Conservation (phyloP, 345 rosid species). For the Acer campestre region DNA sequence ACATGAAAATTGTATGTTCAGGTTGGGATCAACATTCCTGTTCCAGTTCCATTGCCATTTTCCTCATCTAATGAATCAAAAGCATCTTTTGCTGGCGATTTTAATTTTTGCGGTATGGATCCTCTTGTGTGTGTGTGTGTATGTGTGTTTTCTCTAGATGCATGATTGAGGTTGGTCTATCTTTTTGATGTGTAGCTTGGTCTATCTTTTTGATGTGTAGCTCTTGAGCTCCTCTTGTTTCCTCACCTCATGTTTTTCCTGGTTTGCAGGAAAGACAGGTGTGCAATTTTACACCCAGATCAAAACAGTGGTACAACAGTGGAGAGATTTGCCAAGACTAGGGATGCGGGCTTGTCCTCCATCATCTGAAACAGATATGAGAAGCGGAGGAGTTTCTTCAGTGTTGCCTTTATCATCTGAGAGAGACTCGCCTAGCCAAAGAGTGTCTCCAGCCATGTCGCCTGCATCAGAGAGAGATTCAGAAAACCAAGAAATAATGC, state of each 20-base stretch:
- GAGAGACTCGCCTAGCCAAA: constrained; percentile 27
- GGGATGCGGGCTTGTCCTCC: constrained; percentile 28
- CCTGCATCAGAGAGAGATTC: constrained; percentile 32
- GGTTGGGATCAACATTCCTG: constrained; percentile 52
- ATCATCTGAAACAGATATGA: constrained; percentile 28
- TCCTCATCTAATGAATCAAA: constrained; percentile 28
- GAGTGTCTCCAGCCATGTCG: constrained; percentile 24
- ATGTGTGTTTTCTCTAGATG: neutral
- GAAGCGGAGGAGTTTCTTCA: constrained; percentile 35
- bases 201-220: constrained; percentile 3
- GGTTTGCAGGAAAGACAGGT: constrained; percentile 39
- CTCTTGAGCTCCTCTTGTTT: neutral
- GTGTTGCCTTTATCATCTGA: constrained; percentile 31
- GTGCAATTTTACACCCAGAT: constrained; percentile 44
- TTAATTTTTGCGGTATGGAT: constrained; percentile 37
- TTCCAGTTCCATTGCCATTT: constrained; percentile 37
- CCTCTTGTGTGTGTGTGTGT: neutral
- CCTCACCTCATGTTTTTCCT: neutral
- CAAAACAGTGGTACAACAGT: constrained; percentile 43
- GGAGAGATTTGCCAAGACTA: constrained; percentile 36
- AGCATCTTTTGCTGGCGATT: constrained; percentile 37
- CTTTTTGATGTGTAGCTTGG: constrained; percentile 11
- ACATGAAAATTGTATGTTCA: constrained; percentile 21
- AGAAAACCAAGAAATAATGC: constrained; percentile 21
- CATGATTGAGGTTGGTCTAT: neutral